A percentile compares a stretch with the other conserved stretches of the same genome.
phyloP scores from a whole-genome alignment of 2,329 filamentous ascomycete genomes.

The Dothidotthia symphoricarpi region DNA sequence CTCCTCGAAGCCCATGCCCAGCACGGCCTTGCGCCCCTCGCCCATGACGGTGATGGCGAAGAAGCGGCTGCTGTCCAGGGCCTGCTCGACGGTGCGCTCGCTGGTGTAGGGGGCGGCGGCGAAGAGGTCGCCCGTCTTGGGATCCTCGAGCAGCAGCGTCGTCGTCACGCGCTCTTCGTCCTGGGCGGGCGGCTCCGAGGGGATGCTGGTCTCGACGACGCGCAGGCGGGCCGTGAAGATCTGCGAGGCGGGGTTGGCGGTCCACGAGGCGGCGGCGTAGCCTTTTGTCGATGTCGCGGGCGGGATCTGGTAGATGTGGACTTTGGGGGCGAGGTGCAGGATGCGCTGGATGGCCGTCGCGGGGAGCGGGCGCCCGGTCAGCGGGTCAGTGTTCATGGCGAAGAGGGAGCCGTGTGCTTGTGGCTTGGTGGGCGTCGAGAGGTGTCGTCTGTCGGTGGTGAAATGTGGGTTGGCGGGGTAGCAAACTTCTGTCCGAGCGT shows the following conservation, averaged over 20 bases:
- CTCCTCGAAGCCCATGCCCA: slow-evolving; percentile 87
- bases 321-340: slow-evolving; percentile 70
- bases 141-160: slow-evolving; percentile 77
- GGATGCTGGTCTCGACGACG: slow-evolving; percentile 69
- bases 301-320: slow-evolving; percentile 87
- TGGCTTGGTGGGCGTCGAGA: background rate
- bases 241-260: slow-evolving; percentile 61
- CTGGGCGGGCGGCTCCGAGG: slow-evolving; percentile 37
- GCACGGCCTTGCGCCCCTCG: slow-evolving; percentile 70
- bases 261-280: slow-evolving; percentile 77
- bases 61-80: slow-evolving; percentile 76
- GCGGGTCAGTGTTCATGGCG: slow-evolving; percentile 66
- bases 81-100: slow-evolving; percentile 67
- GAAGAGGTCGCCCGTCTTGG: slow-evolving; percentile 70
- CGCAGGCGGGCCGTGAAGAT: slow-evolving; percentile 85
- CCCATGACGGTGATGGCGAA: slow-evolving; percentile 81
- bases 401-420: background rate
- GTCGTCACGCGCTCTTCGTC: slow-evolving; percentile 60
- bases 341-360: slow-evolving; percentile 79
- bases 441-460: background rate
- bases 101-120: slow-evolving; percentile 77
- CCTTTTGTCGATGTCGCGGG: slow-evolving; percentile 75
- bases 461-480: slow-evolving; percentile 15
- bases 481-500: slow-evolving; percentile 1
- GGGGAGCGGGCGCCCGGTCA: slow-evolving; percentile 66